A percentile compares a stretch with the other conserved stretches of the same genome.
Conservation (phyloP, 2,329 filamentous ascomycete species). For the Colletotrichum tropicale region DNA sequence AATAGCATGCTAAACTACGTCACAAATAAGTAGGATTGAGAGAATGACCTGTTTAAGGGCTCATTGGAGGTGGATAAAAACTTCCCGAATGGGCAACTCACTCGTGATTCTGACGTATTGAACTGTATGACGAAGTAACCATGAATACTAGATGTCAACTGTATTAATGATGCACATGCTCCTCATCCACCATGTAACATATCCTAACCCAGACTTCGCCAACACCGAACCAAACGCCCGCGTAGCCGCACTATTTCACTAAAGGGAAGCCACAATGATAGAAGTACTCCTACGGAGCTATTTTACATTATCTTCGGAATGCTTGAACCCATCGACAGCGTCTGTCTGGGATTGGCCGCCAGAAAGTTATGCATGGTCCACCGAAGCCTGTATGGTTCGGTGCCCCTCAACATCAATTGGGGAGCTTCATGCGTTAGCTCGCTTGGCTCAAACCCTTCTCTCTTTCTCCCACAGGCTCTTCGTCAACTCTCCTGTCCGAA, state of each 20-base stretch:
- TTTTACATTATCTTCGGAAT: accelerated
- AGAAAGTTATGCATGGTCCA: not conserved
- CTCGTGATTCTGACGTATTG: not conserved
- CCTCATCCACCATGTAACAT: not conserved
- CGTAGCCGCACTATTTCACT: accelerated
- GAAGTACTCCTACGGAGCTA: not conserved
- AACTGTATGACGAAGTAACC: not conserved
- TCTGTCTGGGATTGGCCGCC: not conserved
- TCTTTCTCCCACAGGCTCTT: accelerated
- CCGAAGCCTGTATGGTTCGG: not conserved
- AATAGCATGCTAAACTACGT: not conserved
- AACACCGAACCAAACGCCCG: accelerated
- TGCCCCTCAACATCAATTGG: not conserved
- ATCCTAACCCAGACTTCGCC: not conserved
- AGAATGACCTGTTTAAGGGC: not conserved
- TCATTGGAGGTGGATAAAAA: not conserved
- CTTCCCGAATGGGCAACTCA: accelerated
- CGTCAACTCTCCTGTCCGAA: not conserved
- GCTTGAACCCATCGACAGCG: not conserved
- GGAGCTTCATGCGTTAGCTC: not conserved
- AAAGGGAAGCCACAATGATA: not conserved
- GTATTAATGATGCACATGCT: not conserved
- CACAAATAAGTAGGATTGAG: not conserved
- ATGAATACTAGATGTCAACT: accelerated
- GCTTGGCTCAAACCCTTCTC: not conserved